Evolutionary conservation across 495 filamentous ascomycete genomes (phyloP).

Genomic region (Gamarada debralockiae): DNA sequence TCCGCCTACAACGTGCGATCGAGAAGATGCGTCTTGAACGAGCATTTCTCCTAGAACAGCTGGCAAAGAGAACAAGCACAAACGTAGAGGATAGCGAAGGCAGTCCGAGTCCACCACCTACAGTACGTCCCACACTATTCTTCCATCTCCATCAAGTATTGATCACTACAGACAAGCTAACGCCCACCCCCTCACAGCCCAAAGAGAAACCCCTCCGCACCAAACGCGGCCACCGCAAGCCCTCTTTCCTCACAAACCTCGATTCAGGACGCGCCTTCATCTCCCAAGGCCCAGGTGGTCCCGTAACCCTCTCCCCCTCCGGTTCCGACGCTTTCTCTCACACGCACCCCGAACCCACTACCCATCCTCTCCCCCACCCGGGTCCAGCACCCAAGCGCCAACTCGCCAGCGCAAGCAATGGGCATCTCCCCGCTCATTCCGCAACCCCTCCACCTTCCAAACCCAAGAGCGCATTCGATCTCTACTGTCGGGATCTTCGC

Average conservation of each 20-base stretch:
- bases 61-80: slow-evolving; percentile 79
- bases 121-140: slow-evolving; percentile 39
- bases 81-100: slow-evolving; percentile 72
- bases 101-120: slow-evolving; percentile 67
- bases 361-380: slow-evolving; percentile 13
- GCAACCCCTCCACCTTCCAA: slow-evolving; percentile 27
- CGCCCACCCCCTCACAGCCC: slow-evolving; percentile 47
- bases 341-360: slow-evolving; percentile 15
- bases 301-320: slow-evolving; percentile 26
- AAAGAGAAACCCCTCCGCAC: slow-evolving; percentile 87
- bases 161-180: slow-evolving; percentile 13
- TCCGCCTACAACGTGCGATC: slow-evolving; percentile 76
- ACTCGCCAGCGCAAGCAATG: slow-evolving; percentile 10
- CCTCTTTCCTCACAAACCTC: slow-evolving; percentile 35
- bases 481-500: slow-evolving; percentile 45
- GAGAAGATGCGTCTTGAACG: slow-evolving; percentile 89
- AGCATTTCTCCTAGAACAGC: slow-evolving; percentile 83
- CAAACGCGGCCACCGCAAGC: slow-evolving; percentile 70
- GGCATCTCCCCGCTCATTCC: slow-evolving; percentile 13
- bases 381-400: slow-evolving; percentile 11
- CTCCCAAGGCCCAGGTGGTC: slow-evolving; percentile 30
- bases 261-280: slow-evolving; percentile 34
- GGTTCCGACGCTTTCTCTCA: slow-evolving; percentile 36
- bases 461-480: slow-evolving; percentile 44
- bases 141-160: background rate